phyloP scores from a whole-genome alignment of 1,284 basidiomycete genomes.

The Trametes polyzona region DNA sequence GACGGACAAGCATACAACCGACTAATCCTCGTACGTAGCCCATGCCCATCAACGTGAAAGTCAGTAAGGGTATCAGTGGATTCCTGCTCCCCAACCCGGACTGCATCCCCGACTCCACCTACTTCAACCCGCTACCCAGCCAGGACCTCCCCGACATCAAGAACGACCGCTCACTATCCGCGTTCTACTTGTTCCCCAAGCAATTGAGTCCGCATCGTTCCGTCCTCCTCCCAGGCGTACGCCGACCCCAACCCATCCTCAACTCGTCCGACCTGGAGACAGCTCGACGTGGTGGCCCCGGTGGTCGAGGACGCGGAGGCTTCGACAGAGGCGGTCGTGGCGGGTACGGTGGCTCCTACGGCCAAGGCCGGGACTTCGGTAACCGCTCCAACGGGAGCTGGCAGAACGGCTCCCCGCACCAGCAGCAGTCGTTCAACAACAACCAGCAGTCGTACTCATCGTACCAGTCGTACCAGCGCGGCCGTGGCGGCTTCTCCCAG shows the following conservation, averaged over 20 bases:
- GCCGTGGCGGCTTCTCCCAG: slow-evolving; percentile 22
- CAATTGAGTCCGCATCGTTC: slow-evolving; percentile 88
- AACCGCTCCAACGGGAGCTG: slow-evolving; percentile 23
- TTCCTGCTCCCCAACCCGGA: slow-evolving; percentile 82
- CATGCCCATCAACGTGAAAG: slow-evolving; percentile 66
- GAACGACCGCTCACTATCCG: slow-evolving; percentile 88
- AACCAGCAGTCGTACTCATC: slow-evolving; percentile 21
- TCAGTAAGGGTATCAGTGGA: slow-evolving; percentile 84
- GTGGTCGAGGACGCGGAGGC: slow-evolving; percentile 38
- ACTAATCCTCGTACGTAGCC: slow-evolving; percentile 47
- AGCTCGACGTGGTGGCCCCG: slow-evolving; percentile 49
- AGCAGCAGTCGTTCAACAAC: slow-evolving; percentile 18
- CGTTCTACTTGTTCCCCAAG: slow-evolving; percentile 87
- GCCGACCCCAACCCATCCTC: slow-evolving; percentile 64
- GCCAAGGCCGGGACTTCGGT: slow-evolving; percentile 24
- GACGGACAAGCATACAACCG: too few relatives aligned
- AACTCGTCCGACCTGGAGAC: slow-evolving; percentile 77
- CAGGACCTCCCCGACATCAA: slow-evolving; percentile 77
- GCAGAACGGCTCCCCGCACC: slow-evolving; percentile 22
- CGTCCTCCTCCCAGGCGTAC: slow-evolving; percentile 79
- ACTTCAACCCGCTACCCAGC: slow-evolving; percentile 72
- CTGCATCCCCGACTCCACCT: slow-evolving; percentile 92
- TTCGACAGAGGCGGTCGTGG: slow-evolving; percentile 23
- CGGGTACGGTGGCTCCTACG: slow-evolving; percentile 21
- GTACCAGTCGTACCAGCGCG: slow-evolving; percentile 20